Evolutionary conservation across 208 protist genomes (phyloP), one percentile per base, ranked within the genome.

Genomic region (Angomonas deanei): DNA sequence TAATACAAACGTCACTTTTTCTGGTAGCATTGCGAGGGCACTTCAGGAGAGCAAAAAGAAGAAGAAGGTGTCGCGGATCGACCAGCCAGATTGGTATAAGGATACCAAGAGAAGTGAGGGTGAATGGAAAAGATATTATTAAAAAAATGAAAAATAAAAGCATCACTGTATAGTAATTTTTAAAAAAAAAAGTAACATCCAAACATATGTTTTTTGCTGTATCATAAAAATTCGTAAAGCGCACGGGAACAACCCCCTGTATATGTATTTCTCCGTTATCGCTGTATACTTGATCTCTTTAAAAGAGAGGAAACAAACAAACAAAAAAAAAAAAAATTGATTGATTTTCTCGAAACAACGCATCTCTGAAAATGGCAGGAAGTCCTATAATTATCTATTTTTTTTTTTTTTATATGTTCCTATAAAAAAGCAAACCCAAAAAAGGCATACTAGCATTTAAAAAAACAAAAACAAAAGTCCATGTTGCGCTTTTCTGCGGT

Each of bases 401-500:
- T n/a, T n/a, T n/a, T n/a, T n/a, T n/a, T n/a, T n/a, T n/a, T n/a
- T n/a, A n/a, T n/a, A n/a, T n/a, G n/a, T n/a, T n/a, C n/a, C n/a
- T n/a, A n/a, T n/a, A n/a, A n/a, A n/a, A n/a, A n/a, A n/a, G n/a
- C n/a, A n/a, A n/a, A n/a, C n/a, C n/a, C n/a, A n/a, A n/a, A n/a
- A n/a, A n/a, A n/a, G n/a, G n/a, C n/a, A n/a, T n/a, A n/a, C n/a
- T n/a, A n/a, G n/a, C n/a, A n/a, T n/a, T n/a, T n/a, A 42, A 42
- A 15, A 42, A 15, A 15, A 42, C 36, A 15, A 8, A 24, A 8
- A 28, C 47, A 28, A 17, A 28, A 8, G 23, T n/a, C 47, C 10
- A 80, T 74, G 69, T 72, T 92, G 34, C 82, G 80, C 50, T 64
- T 76, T 23, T 80, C 68, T 2, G 49, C 68, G 28, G 58, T 63